Base-by-base conservation (phyloP, 2,329 filamentous ascomycete species). In the Phaeosphaeriaceae sp. region DNA sequence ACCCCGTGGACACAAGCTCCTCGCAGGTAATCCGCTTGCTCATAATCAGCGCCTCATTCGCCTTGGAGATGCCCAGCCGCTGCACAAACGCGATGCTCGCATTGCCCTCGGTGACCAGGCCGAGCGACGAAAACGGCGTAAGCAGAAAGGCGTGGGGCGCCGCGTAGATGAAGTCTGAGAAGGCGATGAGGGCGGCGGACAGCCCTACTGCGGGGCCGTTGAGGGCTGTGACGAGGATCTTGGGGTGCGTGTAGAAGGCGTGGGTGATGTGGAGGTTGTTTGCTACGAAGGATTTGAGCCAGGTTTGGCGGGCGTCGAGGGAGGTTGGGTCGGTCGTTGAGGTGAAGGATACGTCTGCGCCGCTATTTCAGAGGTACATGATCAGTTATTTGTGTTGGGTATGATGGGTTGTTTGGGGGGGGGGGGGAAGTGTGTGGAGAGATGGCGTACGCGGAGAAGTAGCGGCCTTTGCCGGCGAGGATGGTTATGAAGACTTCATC, bases 41-140 rank as follows among this genome's bases (percentile, higher is more conserved):
- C 88, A 96, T 94, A 60, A 99, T 86, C 11, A 97, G 81, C 11
- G 94, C 93, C 79, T 97, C 94, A 68, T 95, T 96, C 8, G 92
- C 92, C 70, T 90, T 89, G 50, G 83, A 79, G 42, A 91, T 82
- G 1, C 94, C 94, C 18, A 97, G 79, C 0, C 93, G 80, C 63
- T 88, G 83, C 12, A 94, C 90, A 48, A 97, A 87, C 0, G 87
- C 90, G 46, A 86, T 79, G 13, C 86, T 90, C 0, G 92, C 86
- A 38, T 88, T 90, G 33, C 93, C 94, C 77, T 97, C 94, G 46
- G 92, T 83, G 0, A 97, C 92, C 1, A 99, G 83, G 1, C 94
- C 93, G 1, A 97, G 82, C 1, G 89, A 93, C 4, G 87, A 88
- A 76, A 97, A 97, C 3, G 94, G 94, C 1, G 92, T 96, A 20